These are phyloP conservation scores for Aspergillus awamori DNA, from an alignment of 2,329 filamentous ascomycete genomes.

Conservation along the genomic window DNA sequence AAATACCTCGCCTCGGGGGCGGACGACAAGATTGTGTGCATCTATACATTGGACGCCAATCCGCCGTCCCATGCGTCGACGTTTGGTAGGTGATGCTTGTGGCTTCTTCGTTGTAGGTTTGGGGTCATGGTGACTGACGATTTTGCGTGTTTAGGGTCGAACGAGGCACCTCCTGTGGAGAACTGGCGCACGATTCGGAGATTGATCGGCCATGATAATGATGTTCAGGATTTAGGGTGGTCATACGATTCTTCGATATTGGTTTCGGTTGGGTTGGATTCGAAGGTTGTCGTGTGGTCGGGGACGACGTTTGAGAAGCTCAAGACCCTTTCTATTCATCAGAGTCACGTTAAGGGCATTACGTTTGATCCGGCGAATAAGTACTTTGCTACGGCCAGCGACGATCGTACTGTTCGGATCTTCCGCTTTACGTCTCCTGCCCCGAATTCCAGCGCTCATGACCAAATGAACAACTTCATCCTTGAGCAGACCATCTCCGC, in stretches of 20 bases:
- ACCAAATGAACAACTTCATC: slow-evolving; percentile 95
- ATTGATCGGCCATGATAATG: slow-evolving; percentile 95
- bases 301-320: slow-evolving; percentile 97
- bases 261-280: slow-evolving; percentile 94
- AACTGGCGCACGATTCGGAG: slow-evolving; percentile 97
- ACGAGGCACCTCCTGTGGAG: slow-evolving; percentile 89
- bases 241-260: slow-evolving; percentile 93
- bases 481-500: slow-evolving; percentile 87
- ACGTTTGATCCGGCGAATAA: slow-evolving; percentile 99
- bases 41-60: slow-evolving; percentile 86
- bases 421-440: slow-evolving; percentile 91
- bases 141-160: slow-evolving; percentile 61
- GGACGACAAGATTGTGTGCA: slow-evolving; percentile 98
- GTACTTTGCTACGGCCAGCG: slow-evolving; percentile 97
- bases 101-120: not conserved
- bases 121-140: slow-evolving; percentile 4
- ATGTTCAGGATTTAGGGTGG: slow-evolving; percentile 97
- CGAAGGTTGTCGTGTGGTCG: slow-evolving; percentile 98
- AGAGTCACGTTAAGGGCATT: slow-evolving; percentile 97
- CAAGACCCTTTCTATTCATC: slow-evolving; percentile 88
- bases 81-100: slow-evolving; percentile 64
- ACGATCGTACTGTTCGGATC: slow-evolving; percentile 95
- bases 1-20: slow-evolving; percentile 95
- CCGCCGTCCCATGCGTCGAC: slow-evolving; percentile 74
- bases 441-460: slow-evolving; percentile 89